phyloP scores from a whole-genome alignment of 345 rosid species.

The Crucihimalaya himalaica region DNA sequence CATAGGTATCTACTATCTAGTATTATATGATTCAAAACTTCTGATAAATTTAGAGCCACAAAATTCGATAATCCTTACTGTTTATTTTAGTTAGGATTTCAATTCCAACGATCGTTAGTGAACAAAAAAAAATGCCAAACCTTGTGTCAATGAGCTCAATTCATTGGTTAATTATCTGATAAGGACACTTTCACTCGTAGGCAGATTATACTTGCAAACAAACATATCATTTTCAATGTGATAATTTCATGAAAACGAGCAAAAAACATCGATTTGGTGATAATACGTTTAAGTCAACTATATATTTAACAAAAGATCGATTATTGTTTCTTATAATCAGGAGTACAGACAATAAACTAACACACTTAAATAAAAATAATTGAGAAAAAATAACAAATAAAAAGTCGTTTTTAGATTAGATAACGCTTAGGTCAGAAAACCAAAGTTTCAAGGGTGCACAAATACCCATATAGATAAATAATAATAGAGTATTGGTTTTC shows the following conservation, averaged over 20 bases:
- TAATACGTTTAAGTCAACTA: neutral
- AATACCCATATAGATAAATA: conserved; percentile 1
- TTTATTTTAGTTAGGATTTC: neutral
- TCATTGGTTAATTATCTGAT: neutral
- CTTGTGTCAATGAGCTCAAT: neutral
- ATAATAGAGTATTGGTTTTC: neutral
- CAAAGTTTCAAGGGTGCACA: conserved; percentile 12
- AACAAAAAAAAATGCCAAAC: neutral
- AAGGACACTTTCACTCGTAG: conserved; percentile 3
- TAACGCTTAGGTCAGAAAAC: neutral
- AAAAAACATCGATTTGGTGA: neutral
- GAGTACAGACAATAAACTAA: neutral
- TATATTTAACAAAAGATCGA: neutral
- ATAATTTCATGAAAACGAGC: neutral
- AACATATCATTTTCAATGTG: conserved; percentile 12
- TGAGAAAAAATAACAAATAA: neutral
- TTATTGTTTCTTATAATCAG: neutral
- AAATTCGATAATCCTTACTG: conserved; percentile 2
- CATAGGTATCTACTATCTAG: neutral
- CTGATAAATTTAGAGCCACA: neutral
- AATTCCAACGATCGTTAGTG: neutral
- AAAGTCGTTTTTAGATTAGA: neutral
- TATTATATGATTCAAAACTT: conserved; percentile 4
- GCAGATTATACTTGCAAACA: conserved; percentile 1
- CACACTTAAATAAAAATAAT: neutral